phyloP scores from a whole-genome alignment of 768 basidiomycete species.

The Hydnomerulius pinastri region DNA sequence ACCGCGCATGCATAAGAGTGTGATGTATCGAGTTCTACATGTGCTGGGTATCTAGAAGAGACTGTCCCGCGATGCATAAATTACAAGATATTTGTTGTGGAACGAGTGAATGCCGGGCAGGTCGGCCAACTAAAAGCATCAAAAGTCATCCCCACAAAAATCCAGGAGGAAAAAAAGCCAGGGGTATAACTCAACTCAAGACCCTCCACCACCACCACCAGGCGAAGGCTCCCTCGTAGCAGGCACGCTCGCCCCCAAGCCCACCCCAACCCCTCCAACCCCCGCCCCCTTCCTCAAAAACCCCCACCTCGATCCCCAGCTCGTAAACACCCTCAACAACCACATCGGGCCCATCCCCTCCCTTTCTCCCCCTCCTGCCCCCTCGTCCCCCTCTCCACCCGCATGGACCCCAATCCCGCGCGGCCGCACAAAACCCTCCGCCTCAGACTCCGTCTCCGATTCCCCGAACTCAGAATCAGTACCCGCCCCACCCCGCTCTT shows the following conservation, averaged over 20 bases:
- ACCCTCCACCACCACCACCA: conserved; percentile 6
- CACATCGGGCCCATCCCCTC: conserved; percentile 74
- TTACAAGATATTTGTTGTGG: too few relatives aligned
- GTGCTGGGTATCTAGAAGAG: neutral
- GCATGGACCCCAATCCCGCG: conserved; percentile 25
- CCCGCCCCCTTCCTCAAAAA: conserved; percentile 31
- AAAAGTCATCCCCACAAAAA: too few relatives aligned
- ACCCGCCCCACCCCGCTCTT: conserved; percentile 50
- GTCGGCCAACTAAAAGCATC: neutral
- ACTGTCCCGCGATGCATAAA: neutral
- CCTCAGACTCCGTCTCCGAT: conserved; percentile 32
- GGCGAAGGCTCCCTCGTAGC: conserved; percentile 20
- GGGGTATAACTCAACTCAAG: conserved; percentile 19
- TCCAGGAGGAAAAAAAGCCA: neutral
- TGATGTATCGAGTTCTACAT: too few relatives aligned
- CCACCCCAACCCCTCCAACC: conserved; percentile 10
- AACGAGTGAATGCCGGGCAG: too few relatives aligned
- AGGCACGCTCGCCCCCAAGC: conserved; percentile 12
- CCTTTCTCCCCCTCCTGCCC: conserved; percentile 45
- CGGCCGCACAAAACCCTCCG: too few relatives aligned
- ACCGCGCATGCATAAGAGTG: too few relatives aligned
- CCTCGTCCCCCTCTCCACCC: conserved; percentile 12
- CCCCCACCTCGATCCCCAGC: conserved; percentile 71
- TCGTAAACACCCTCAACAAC: conserved; percentile 74
- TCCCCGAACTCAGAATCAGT: conserved; percentile 28